Evolutionary conservation across 345 rosid genomes (phyloP), one percentile per base, ranked within the genome.

Genomic region (Syzygium oleosum): DNA sequence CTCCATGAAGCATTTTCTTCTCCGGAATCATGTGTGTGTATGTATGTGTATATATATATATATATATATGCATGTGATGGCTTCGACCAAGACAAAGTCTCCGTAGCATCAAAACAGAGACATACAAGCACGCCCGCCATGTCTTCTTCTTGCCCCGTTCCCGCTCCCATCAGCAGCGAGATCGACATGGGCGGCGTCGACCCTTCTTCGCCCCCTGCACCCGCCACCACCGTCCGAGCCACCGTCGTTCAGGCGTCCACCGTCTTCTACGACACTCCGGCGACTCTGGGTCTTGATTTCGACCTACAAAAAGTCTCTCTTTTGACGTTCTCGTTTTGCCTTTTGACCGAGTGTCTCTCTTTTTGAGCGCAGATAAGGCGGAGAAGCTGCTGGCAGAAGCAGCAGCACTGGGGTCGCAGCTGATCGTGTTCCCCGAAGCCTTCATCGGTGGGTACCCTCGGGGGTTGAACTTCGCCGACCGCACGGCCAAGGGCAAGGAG

Each of bases 371-470:
- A 95, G 98, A 94, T 77, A 96, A 98, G 92, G 99, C 98, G 31
- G 98, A 98, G 93, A 94, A 95, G 87, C 90, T 96, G 88, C 87
- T 96, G 86, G 95, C 96, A 5, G 99, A 96, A 91, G 98, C 99
- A 54, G 98, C 96, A 8, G 94, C 93, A 7, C 91, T 88, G 41
- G 99, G 99, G 12, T 92, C 99, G 15, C 96, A 95, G 90, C 93
- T 98, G 85, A 99, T 96, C 49, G 96, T 98, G 87, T 96, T 98
- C 89, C 99, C 99, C 11, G 99, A 98, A 90, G 99, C 99, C 23
- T 98, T 98, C 85, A 84, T 98, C 7, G 99, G 99, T 2, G 99
- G 99, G 4, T 95, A 95, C 88, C 98, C 99, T 22, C 96, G 99
- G 25, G 99, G 99, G n/a, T 92, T 98, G 5, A 92, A 68, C 89